phyloP scores from a whole-genome alignment of 2,329 filamentous ascomycete genomes.

The Pleomassaria siparia region DNA sequence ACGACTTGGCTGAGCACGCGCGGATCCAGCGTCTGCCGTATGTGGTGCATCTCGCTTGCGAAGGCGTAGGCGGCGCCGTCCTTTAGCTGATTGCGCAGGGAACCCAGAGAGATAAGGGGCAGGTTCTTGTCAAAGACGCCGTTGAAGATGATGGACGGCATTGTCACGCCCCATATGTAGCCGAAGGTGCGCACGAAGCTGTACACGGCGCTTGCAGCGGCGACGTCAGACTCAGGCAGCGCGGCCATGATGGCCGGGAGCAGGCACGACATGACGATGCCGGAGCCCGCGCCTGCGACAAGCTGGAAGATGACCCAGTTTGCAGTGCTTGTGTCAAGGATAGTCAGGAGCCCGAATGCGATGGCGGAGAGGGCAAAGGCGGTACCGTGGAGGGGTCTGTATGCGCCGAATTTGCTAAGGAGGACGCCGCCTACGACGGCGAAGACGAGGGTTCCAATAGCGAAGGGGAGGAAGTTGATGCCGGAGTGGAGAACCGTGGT shows the following conservation, averaged over 20 bases:
- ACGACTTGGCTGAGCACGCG: slow-evolving; percentile 21
- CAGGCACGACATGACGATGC: slow-evolving; percentile 3
- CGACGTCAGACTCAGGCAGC: slow-evolving; percentile 14
- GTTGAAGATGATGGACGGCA: slow-evolving; percentile 20
- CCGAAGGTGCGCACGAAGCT: slow-evolving; percentile 22
- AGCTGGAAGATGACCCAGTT: slow-evolving; percentile 18
- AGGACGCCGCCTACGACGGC: slow-evolving; percentile 7
- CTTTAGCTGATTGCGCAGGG: neutral
- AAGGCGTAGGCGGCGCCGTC: slow-evolving; percentile 12
- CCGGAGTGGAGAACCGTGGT: slow-evolving; percentile 1
- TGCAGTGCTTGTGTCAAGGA: slow-evolving; percentile 10
- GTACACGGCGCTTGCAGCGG: slow-evolving; percentile 11
- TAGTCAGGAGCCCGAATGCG: slow-evolving; percentile 11
- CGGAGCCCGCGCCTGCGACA: slow-evolving; percentile 10
- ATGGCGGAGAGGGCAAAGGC: slow-evolving; percentile 9
- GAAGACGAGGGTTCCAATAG: neutral
- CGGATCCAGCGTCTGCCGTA: neutral
- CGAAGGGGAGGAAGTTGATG: slow-evolving; percentile 6
- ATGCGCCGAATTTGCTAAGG: slow-evolving; percentile 26
- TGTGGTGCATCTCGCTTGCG: slow-evolving; percentile 2
- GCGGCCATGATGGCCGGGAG: slow-evolving; percentile 15
- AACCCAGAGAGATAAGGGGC: neutral
- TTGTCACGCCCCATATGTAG: slow-evolving; percentile 21
- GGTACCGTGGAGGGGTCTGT: slow-evolving; percentile 8
- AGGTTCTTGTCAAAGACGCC: neutral